These are phyloP conservation scores for Cucurbita maxima DNA, from an alignment of 306 rosid genomes.

Conservation along the genomic window DNA sequence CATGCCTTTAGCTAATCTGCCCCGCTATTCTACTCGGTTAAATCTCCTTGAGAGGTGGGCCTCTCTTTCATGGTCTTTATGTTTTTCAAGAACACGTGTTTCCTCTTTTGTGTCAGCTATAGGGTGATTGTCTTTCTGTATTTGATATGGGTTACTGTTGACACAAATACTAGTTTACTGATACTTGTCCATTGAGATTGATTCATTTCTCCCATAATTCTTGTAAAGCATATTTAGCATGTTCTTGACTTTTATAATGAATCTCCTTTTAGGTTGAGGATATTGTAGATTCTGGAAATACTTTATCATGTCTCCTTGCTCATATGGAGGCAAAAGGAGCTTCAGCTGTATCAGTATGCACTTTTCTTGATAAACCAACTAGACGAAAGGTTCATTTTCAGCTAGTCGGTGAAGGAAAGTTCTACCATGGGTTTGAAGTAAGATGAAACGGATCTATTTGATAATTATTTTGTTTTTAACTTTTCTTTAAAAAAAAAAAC, in stretches of 20 bases:
- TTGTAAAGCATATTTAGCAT: background rate
- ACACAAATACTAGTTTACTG: background rate
- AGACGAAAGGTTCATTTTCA: constrained; percentile 53
- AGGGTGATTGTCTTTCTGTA: background rate
- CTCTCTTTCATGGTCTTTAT: background rate
- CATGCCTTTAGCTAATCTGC: background rate
- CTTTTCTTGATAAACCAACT: constrained; percentile 71
- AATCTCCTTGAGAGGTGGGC: background rate
- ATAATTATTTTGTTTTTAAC: too few relatives aligned
- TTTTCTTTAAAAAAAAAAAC: too few relatives aligned
- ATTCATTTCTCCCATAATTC: background rate
- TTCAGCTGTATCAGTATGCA: constrained; percentile 61
- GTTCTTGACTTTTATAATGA: background rate
- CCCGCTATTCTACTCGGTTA: background rate
- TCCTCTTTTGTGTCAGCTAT: background rate
- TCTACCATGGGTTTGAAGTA: constrained; percentile 71
- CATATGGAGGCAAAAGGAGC: constrained; percentile 66
- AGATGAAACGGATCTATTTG: background rate
- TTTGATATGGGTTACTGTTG: background rate
- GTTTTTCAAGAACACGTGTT: background rate
- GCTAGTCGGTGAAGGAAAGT: constrained; percentile 48
- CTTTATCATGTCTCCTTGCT: constrained; percentile 32
- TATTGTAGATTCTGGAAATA: constrained; percentile 69
- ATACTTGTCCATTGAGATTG: background rate
- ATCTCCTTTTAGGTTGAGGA: constrained; percentile 53